phyloP scores from a whole-genome alignment of 805 yeast genomes.

The Starmerella stigmatis region DNA sequence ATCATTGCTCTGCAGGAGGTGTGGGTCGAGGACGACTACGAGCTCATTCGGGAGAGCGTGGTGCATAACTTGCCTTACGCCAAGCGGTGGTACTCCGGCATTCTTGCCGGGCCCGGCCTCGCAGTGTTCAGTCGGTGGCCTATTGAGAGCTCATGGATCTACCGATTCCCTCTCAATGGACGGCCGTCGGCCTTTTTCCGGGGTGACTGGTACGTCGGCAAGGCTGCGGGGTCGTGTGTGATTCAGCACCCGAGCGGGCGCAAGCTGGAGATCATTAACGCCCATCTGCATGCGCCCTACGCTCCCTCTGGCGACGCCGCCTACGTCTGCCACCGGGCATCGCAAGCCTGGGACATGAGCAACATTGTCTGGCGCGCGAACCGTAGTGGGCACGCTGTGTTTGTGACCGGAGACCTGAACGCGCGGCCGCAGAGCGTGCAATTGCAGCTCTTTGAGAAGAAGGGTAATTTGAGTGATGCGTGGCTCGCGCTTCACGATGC shows the following conservation, averaged over 20 bases:
- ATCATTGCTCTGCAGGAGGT: slow-evolving; percentile 89
- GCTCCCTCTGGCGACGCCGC: slow-evolving; percentile 72
- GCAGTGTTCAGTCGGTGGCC: slow-evolving; percentile 78
- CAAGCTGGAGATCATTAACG: slow-evolving; percentile 65
- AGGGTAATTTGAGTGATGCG: slow-evolving; percentile 63
- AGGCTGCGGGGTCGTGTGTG: slow-evolving; percentile 66
- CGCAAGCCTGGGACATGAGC: slow-evolving; percentile 95
- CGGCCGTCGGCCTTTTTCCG: slow-evolving; percentile 85
- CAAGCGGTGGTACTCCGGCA: slow-evolving; percentile 70
- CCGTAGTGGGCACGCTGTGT: slow-evolving; percentile 69
- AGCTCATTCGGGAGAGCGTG: slow-evolving; percentile 43
- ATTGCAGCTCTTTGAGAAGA: slow-evolving; percentile 56
- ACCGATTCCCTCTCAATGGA: slow-evolving; percentile 85
- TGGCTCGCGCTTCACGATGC: slow-evolving; percentile 44
- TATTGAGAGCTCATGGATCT: slow-evolving; percentile 64
- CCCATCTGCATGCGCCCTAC: slow-evolving; percentile 98
- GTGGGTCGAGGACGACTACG: slow-evolving; percentile 84
- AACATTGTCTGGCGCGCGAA: slow-evolving; percentile 49
- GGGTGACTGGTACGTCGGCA: slow-evolving; percentile 98
- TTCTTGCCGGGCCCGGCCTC: slow-evolving; percentile 85
- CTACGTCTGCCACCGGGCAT: slow-evolving; percentile 77
- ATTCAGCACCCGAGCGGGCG: slow-evolving; percentile 43
- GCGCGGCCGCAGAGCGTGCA: slow-evolving; percentile 81
- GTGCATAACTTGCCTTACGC: slow-evolving; percentile 45
- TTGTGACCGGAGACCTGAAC: slow-evolving; percentile 89